Conservation (phyloP, 164 flowering plant species). For the Akebia trifoliata region DNA sequence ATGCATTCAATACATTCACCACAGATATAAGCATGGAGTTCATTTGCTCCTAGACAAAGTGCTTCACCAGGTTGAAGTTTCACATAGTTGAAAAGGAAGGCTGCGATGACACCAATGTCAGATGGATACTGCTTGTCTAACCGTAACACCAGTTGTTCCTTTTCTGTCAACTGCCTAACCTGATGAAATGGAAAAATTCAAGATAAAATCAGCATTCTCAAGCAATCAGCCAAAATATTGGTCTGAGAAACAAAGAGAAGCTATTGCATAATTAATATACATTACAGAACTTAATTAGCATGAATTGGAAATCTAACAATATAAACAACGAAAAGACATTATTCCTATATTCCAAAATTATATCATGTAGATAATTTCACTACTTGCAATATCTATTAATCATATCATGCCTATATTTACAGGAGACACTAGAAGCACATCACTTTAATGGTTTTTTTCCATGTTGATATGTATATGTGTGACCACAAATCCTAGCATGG, state of each 20-base stretch:
- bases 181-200: conserved; percentile 18
- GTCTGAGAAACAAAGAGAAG: neutral
- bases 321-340: neutral
- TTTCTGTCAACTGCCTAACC: conserved; percentile 66
- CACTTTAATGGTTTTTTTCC: neutral
- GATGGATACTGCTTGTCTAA: conserved; percentile 77
- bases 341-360: neutral
- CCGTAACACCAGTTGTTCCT: conserved; percentile 58
- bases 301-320: neutral
- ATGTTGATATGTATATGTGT: too few species aligned
- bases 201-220: neutral
- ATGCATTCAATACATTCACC: conserved; percentile 94
- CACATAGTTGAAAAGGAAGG: conserved; percentile 77
- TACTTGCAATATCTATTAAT: too few species aligned
- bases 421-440: neutral
- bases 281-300: too few species aligned
- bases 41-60: conserved; percentile 77
- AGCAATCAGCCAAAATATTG: neutral
- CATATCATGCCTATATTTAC: neutral
- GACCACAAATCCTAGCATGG: too few species aligned
- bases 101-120: conserved; percentile 78
- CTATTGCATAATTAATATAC: neutral
- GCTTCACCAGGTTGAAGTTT: conserved; percentile 90
- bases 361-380: too few species aligned
- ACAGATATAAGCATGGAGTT: conserved; percentile 81